Evolutionary conservation across 441 rosid species (phyloP).

Genomic region (Croton setiger): DNA sequence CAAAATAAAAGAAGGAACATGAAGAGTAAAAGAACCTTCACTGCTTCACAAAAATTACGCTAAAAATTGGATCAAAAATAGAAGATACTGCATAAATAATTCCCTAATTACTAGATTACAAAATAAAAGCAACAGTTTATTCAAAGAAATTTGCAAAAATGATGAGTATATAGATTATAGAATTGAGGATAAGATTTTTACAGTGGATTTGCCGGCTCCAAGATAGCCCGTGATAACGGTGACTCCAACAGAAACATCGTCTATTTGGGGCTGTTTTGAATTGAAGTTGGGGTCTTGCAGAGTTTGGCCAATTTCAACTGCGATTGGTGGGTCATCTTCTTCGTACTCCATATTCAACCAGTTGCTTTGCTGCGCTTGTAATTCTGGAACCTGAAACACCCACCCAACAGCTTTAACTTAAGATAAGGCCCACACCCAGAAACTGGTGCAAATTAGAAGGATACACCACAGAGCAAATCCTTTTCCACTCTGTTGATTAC

Average conservation of each 20-base stretch:
- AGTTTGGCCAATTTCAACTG: constrained; percentile 40
- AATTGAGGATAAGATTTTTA: constrained; percentile 26
- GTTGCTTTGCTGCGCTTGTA: neutral
- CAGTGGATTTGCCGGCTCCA: constrained; percentile 96
- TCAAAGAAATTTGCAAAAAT: neutral
- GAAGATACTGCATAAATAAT: too few relatives aligned
- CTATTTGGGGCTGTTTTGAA: constrained; percentile 21
- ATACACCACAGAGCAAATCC: too few relatives aligned
- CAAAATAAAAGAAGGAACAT: neutral
- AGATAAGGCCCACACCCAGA: too few relatives aligned
- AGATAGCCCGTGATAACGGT: constrained; percentile 92
- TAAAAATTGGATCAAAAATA: too few relatives aligned
- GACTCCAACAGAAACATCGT: constrained; percentile 56
- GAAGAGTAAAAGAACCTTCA: too few relatives aligned
- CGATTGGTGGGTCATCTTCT: constrained; percentile 69
- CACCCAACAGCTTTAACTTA: too few relatives aligned
- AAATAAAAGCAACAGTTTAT: too few relatives aligned
- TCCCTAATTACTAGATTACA: too few relatives aligned
- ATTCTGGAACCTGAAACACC: too few relatives aligned
- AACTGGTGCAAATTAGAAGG: too few relatives aligned
- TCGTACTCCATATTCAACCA: constrained; percentile 49
- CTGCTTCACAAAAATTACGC: too few relatives aligned
- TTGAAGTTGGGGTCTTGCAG: neutral
- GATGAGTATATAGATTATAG: neutral
- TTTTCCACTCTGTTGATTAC: too few relatives aligned